Percentiles rank a stretch among this genome's conserved stretches.
Conservation (phyloP, 257 asterid species). For the Nicotiana tomentosiformis region DNA sequence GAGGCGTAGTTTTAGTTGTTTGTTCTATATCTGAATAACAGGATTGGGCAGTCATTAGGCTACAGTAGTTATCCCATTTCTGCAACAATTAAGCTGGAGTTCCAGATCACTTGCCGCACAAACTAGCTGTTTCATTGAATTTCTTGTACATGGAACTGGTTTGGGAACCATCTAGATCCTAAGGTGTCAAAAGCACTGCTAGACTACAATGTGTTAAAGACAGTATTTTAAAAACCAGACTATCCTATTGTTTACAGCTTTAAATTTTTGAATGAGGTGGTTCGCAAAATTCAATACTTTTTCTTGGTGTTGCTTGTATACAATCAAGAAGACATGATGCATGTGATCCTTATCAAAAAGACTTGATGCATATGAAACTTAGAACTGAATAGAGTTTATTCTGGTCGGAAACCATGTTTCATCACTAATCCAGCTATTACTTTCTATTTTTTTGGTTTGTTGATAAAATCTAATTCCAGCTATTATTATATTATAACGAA, state of each 20-base stretch:
- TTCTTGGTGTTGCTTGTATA: not conserved
- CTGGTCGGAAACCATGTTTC: not conserved
- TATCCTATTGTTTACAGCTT: not conserved
- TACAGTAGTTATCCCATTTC: not conserved
- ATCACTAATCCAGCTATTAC: not conserved
- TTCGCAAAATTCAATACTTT: not conserved
- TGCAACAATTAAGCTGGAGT: not conserved
- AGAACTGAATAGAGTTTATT: not conserved
- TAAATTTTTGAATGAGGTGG: not conserved
- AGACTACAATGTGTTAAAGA: not conserved
- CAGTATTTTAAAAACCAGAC: not conserved
- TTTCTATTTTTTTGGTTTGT: too few relatives aligned
- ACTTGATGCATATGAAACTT: not conserved
- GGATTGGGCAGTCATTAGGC: not conserved
- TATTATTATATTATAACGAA: not conserved
- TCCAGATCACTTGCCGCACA: not conserved
- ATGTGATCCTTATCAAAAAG: not conserved
- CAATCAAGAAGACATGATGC: not conserved
- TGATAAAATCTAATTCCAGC: not conserved
- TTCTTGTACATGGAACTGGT: too few relatives aligned
- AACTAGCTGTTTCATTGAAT: not conserved
- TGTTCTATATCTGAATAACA: not conserved
- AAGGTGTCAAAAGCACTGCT: not conserved
- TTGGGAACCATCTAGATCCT: too few relatives aligned
- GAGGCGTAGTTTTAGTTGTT: not conserved